Base-by-base conservation (phyloP, 768 basidiomycete species). In the Rhizopogon vulgaris region DNA sequence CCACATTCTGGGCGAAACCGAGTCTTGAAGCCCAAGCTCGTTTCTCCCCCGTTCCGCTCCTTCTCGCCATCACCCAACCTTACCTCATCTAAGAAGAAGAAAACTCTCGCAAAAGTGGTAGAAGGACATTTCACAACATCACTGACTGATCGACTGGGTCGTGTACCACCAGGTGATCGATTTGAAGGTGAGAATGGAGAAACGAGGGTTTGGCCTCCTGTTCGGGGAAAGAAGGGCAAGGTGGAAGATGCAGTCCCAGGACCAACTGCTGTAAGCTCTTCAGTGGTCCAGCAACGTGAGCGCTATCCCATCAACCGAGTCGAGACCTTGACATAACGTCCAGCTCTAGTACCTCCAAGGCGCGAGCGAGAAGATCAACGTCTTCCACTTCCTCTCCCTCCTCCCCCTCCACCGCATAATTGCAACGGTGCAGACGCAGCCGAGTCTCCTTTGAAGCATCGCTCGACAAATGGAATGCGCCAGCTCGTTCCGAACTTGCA, bases 361-460 rank as follows among this genome's bases (percentile, higher is more conserved):
- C 5, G 8, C 32, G 30, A 46, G 18, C 14, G 30, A 10, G 32
- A 46, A 10, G 32, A 14, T 15, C 30, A 34, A 18, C 45, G 3
- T 11, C 32, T 22, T 15, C 12, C 18, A 9, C 30, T 14, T 18
- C 43, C 18, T 45, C 12, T 18, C 18, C 43, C 18, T 32, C 12
- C 6, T n/a, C 43, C 11, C 1, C 27, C n/a, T 28, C 42, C 42
- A 32, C 30, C 12, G 11, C 17, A 3, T 14, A 45, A 32, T 45
- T 11, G 7, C 43, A 32, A 4, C 18, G 17, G 28, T 22, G 36
- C 22, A 43, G 36, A 43, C 24, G 24, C n/a, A 12, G 25, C 24
- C 3, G 48, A 49, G 22, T 49, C 48, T 25, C 48, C 48, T 9
- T 34, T 49, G 28, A 45, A 45, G 17, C 43, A 45, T 45, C 43